phyloP scores from a whole-genome alignment of 345 rosid genomes.

The Eucalyptus guilfoylei region DNA sequence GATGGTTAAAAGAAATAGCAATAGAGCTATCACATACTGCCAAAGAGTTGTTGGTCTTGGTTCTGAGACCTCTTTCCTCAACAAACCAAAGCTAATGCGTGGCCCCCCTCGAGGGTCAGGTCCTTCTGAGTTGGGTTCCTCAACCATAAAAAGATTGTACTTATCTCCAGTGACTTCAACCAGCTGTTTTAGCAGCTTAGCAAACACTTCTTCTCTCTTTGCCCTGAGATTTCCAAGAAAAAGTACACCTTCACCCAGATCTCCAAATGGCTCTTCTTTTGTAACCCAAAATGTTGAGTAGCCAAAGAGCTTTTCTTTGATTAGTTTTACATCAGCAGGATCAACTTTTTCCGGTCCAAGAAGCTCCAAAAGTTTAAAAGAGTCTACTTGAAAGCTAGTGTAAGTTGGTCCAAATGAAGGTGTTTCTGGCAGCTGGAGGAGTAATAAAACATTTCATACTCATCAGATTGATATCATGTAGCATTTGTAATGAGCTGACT shows the following conservation, averaged over 20 bases:
- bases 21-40: conserved; percentile 88
- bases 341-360: conserved; percentile 96
- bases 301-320: conserved; percentile 80
- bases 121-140: conserved; percentile 89
- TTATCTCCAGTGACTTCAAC: conserved; percentile 54
- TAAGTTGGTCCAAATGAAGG: conserved; percentile 57
- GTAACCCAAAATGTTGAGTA: conserved; percentile 95
- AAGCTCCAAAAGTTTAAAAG: conserved; percentile 89
- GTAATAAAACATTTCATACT: neutral
- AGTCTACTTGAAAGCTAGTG: conserved; percentile 76
- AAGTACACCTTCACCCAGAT: conserved; percentile 77
- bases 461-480: neutral
- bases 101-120: conserved; percentile 94
- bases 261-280: conserved; percentile 96
- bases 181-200: conserved; percentile 63
- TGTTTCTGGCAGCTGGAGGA: conserved; percentile 49
- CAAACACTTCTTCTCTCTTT: conserved; percentile 68
- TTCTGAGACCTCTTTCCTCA: conserved; percentile 91
- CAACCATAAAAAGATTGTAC: conserved; percentile 89
- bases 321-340: conserved; percentile 66
- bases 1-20: conserved; percentile 73
- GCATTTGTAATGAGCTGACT: neutral
- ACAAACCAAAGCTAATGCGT: conserved; percentile 87
- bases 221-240: conserved; percentile 89
- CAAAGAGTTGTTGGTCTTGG: conserved; percentile 95